Evolutionary conservation across 2,329 filamentous ascomycete species (phyloP).

Genomic region (Pestalotiopsis sp.): DNA sequence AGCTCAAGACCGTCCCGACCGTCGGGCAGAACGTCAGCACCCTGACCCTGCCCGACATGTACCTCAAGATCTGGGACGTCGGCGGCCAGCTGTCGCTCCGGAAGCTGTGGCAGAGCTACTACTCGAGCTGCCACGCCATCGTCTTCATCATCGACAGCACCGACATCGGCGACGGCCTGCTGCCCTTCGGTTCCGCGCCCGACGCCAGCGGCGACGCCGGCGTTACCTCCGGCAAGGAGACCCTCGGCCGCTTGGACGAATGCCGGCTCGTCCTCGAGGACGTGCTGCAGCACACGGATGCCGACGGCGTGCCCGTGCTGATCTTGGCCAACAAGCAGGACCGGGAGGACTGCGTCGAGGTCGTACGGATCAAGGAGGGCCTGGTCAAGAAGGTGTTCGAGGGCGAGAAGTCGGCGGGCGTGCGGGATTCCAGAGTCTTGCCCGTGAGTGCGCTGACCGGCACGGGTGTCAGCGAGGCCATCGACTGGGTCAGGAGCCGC

Average conservation of each 20-base stretch:
- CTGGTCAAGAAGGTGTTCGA: conserved; percentile 95
- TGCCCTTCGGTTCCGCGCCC: conserved; percentile 41
- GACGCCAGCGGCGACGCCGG: conserved; percentile 46
- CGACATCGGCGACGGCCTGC: conserved; percentile 83
- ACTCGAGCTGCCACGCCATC: conserved; percentile 90
- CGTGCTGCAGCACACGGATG: conserved; percentile 83
- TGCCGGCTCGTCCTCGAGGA: conserved; percentile 88
- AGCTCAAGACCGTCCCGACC: conserved; percentile 87
- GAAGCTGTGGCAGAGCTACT: conserved; percentile 95
- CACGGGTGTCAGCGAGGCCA: conserved; percentile 86
- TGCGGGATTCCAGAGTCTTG: conserved; percentile 88
- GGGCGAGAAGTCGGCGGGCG: conserved; percentile 82
- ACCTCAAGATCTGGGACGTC: conserved; percentile 98
- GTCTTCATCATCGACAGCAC: conserved; percentile 97
- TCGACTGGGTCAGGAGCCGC: conserved; percentile 93
- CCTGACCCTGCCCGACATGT: conserved; percentile 89
- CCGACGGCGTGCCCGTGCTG: conserved; percentile 87
- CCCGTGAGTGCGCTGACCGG: conserved; percentile 89
- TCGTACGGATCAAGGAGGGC: conserved; percentile 95
- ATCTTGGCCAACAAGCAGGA: conserved; percentile 98
- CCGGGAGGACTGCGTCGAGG: conserved; percentile 94
- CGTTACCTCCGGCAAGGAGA: conserved; percentile 35
- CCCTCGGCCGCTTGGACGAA: conserved; percentile 74
- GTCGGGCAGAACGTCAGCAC: conserved; percentile 97
- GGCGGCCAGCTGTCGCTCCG: conserved; percentile 90